Evolutionary conservation across 352 stramenopile species (phyloP), one percentile per base, ranked within the genome.

Genomic region (Globisporangium lucens): DNA sequence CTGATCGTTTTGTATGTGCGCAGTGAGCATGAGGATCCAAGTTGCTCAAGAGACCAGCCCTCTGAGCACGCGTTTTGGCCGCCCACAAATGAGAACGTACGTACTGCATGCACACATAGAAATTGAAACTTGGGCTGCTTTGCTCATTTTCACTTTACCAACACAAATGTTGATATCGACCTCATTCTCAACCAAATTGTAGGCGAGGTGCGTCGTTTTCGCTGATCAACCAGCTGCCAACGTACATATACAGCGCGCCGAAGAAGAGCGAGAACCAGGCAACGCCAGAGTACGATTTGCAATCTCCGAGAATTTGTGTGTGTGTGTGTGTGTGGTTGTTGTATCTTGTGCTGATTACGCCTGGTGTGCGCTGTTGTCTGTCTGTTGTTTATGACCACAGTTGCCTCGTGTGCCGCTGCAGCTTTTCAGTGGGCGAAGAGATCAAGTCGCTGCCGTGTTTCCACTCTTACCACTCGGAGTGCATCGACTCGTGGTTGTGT

Each of bases 381-480:
- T 56, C 27, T 66, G 20, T 60, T 12, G 27, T 38, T 13, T 63
- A 12, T 74, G 33, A 27, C 20, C 24, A 73, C 64, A 97, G 85
- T 47, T 98, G 95, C 67, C 75, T 97, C n/a, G 95, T 98, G 33
- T 98, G 95, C 72, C 85, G 97, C 35, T 91, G 91, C 60, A 76
- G 92, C 38, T 98, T 98, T 62, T 74, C 86, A 67, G 72, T 87
- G 12, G 92, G 92, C 43, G 94, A 98, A 58, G 83, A 97, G 72
- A 91, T 98, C 75, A 96, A 97, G 71, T 97, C 90, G 36, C 74
- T 98, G 56, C 93, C 93, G 33, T 98, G 94, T 71, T 97, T 97
- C 67, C 94, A 98, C 70, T 95, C 86, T 36, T 98, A 98, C 68
- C 94, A 98, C 74, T 94, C 83, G 67, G 86, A 96, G 41, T 98